Percentiles rank a stretch among this genome's conserved stretches.
Evolutionary conservation across 2,329 filamentous ascomycete species (phyloP).

Genomic region (Celoporthe dispersa): DNA sequence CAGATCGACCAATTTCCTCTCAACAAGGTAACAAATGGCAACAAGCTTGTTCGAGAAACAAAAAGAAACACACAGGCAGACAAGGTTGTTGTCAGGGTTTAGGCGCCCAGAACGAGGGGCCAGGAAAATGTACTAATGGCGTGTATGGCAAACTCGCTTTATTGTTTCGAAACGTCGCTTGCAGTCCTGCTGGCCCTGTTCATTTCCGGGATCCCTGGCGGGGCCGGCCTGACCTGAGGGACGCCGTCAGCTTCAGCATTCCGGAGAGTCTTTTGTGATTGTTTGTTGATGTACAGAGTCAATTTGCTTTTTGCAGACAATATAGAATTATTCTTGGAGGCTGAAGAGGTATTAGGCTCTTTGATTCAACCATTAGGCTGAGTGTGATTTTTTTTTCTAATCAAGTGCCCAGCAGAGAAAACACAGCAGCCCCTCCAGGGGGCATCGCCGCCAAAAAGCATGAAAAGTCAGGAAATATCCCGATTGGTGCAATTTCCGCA

Average conservation of each 20-base stretch:
- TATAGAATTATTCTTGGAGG: rapidly evolving
- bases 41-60: neutral
- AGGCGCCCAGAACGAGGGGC: constrained; percentile 15
- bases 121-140: constrained; percentile 12
- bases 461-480: constrained; percentile 23
- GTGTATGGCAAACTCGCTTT: constrained; percentile 11
- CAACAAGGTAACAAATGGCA: neutral
- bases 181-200: constrained; percentile 23
- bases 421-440: constrained; percentile 7
- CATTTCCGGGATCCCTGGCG: constrained; percentile 24
- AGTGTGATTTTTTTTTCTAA: neutral
- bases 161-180: constrained; percentile 30
- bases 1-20: neutral
- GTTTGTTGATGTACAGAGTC: neutral
- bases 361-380: neutral
- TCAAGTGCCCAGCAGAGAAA: neutral
- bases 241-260: neutral
- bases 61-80: neutral
- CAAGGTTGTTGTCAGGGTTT: neutral
- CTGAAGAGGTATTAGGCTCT: neutral
- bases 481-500: constrained; percentile 27
- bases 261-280: neutral
- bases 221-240: constrained; percentile 5
- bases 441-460: neutral
- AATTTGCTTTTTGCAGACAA: neutral